Evolutionary conservation across 768 basidiomycete genomes (phyloP).

Genomic region (Sistotremastrum suecicum): DNA sequence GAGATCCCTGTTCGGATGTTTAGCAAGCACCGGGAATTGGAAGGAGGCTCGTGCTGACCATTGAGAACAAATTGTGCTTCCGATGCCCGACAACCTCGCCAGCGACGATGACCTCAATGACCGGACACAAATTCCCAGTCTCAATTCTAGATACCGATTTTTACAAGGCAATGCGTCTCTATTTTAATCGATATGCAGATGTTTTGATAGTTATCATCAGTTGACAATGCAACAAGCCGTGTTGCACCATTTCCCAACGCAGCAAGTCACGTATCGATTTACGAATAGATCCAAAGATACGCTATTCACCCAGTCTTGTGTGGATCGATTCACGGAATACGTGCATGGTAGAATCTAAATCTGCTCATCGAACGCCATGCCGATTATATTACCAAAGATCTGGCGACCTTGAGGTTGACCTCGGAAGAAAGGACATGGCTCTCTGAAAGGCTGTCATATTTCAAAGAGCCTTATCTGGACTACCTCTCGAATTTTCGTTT

Average conservation of each 20-base stretch:
- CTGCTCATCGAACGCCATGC: neutral
- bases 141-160: conserved; percentile 88
- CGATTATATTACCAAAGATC: conserved; percentile 32
- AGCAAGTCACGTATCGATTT: conserved; percentile 61
- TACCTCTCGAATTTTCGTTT: conserved; percentile 60
- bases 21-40: neutral
- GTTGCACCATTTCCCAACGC: conserved; percentile 57
- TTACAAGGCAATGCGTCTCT: conserved; percentile 57
- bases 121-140: conserved; percentile 8
- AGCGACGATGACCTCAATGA: neutral
- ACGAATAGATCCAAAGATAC: conserved; percentile 58
- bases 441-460: conserved; percentile 52
- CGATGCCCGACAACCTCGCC: neutral
- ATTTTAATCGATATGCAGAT: conserved; percentile 1
- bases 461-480: conserved; percentile 57
- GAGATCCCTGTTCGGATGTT: conserved; percentile 25
- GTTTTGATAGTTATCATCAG: conserved; percentile 23
- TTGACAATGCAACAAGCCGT: conserved; percentile 96
- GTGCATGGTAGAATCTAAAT: neutral
- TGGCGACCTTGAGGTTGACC: conserved; percentile 48
- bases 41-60: neutral
- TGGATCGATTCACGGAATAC: conserved; percentile 37
- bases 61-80: neutral
- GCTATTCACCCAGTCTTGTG: conserved; percentile 51
- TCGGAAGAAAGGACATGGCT: conserved; percentile 57